Evolutionary conservation across 345 rosid genomes (phyloP), one percentile per base, ranked within the genome.

Genomic region (Xanthoceras sorbifolium): DNA sequence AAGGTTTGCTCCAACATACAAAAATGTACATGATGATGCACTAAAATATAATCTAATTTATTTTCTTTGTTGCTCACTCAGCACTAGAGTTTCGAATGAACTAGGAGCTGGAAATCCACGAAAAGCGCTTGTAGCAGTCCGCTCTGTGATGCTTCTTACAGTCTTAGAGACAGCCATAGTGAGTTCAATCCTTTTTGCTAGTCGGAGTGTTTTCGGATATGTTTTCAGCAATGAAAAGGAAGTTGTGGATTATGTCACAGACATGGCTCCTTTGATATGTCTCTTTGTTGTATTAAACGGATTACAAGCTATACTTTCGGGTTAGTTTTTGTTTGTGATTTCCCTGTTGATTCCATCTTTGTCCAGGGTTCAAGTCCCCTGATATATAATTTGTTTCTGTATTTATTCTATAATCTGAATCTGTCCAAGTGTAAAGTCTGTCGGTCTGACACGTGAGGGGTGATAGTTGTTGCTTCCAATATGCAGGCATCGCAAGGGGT

Each of bases 31-130:
- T 9, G 6, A 50, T 9, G 6, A 31, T 14, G 75, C 55, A 17
- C n/a, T n/a, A n/a, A n/a, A n/a, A n/a, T n/a, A n/a, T n/a, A n/a
- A n/a, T n/a, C n/a, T n/a, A n/a, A n/a, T n/a, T n/a, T n/a, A n/a
- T n/a, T n/a, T n/a, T n/a, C n/a, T n/a, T 44, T 52, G 32, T 70
- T 9, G 52, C 48, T 29, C 60, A 93, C 48, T 29, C 60, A 93
- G 97, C 82, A 92, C 97, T 26, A 87, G 97, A 78, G 94, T 93
- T 66, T 91, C 99, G 63, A 93, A 95, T 79, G 98, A 89, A 79
- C 71, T 93, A 68, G 99, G 99, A 67, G 97, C 93, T 28, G 94
- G 92, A 20, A 89, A 86, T 69, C 82, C 90, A 4, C 63, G 71
- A 74, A 85, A 78, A 61, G 98, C 94, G 17, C 81, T 79, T 1